A percentile compares a stretch with the other conserved stretches of the same genome.
These are phyloP conservation scores for Eucalyptus curtisii DNA, from an alignment of 345 rosid genomes.

Conservation along the genomic window DNA sequence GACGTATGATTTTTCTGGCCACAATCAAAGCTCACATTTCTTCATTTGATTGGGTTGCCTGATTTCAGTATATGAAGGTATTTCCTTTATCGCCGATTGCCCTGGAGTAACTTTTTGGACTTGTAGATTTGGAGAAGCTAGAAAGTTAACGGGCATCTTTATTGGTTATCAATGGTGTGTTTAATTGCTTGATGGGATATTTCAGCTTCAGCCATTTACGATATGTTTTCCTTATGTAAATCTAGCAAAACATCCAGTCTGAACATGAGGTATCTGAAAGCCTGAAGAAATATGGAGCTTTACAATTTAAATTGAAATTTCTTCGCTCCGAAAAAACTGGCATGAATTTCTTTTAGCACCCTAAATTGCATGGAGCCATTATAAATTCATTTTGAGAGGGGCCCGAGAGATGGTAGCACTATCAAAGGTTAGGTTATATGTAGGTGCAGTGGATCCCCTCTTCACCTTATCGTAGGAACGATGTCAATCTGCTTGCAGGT, in stretches of 20 bases:
- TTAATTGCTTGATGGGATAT: background rate
- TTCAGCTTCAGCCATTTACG: background rate
- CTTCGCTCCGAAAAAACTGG: background rate
- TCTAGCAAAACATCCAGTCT: background rate
- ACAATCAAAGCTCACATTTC: background rate
- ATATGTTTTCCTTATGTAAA: background rate
- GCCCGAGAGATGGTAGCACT: background rate
- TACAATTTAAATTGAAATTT: background rate
- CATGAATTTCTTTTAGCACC: background rate
- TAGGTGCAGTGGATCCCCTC: background rate
- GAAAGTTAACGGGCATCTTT: background rate
- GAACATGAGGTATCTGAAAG: background rate
- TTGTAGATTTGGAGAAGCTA: background rate
- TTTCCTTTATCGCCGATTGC: background rate
- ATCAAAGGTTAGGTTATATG: background rate
- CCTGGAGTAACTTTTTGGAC: background rate
- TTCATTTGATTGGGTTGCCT: background rate
- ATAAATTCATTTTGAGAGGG: background rate
- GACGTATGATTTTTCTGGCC: background rate
- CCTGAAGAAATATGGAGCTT: background rate
- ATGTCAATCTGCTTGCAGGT: background rate
- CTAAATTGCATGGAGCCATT: background rate
- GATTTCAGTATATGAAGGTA: background rate
- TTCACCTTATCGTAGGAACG: background rate
- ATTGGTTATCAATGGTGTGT: background rate